phyloP scores from a whole-genome alignment of 306 rosid genomes.

The Boehmeria nivea region DNA sequence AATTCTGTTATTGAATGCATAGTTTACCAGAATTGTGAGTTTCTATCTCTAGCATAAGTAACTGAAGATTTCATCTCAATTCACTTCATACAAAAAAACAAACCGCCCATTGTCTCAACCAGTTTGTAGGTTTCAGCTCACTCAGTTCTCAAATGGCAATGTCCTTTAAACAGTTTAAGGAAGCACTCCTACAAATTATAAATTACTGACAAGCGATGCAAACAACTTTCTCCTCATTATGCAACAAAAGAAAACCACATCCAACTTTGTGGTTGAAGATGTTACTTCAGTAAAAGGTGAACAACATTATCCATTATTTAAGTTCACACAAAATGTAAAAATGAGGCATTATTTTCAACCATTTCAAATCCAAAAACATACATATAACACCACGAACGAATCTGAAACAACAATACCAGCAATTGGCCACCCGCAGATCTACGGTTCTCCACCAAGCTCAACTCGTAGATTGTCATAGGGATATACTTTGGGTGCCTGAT shows the following conservation, averaged over 20 bases:
- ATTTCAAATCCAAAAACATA: constrained; percentile 17
- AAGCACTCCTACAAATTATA: too few relatives aligned
- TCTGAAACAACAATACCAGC: constrained; percentile 29
- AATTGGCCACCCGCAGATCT: constrained; percentile 16
- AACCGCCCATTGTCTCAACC: too few relatives aligned
- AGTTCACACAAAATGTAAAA: constrained; percentile 17
- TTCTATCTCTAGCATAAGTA: too few relatives aligned
- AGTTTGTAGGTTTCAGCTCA: too few relatives aligned
- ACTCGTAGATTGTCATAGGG: constrained; percentile 85
- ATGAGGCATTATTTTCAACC: constrained; percentile 32
- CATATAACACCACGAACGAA: constrained; percentile 27
- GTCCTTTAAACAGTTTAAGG: too few relatives aligned
- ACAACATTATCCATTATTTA: constrained; percentile 1
- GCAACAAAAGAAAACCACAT: not conserved
- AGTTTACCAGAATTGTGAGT: too few relatives aligned
- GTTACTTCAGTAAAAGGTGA: not conserved
- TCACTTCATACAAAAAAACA: too few relatives aligned
- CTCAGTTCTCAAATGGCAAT: too few relatives aligned
- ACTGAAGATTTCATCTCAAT: too few relatives aligned
- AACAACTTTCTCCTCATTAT: not conserved
- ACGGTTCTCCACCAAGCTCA: constrained; percentile 91
- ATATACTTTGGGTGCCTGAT: constrained; percentile 81
- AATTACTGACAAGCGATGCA: too few relatives aligned
- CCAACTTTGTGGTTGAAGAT: not conserved
- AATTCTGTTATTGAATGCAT: too few relatives aligned